Base-by-base conservation (phyloP, 2,329 filamentous ascomycete genomes). In the Trichoderma oligosporum region DNA sequence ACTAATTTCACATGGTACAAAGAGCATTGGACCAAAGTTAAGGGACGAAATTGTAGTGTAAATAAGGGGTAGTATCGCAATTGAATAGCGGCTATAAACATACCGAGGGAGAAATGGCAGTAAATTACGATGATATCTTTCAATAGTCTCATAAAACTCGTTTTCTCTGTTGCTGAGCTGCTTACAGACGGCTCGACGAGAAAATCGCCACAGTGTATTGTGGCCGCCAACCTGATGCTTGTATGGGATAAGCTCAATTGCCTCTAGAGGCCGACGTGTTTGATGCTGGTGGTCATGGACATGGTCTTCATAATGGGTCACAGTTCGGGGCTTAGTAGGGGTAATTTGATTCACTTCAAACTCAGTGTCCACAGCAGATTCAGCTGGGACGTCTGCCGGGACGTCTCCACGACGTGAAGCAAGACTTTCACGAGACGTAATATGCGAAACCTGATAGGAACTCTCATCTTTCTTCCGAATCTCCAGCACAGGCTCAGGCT, bases 81-180 rank as follows among this genome's bases (percentile, higher is more conserved):
- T 7, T 20, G 16, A 27, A 25, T 16, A n/a, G 33, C 11, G 24
- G 24, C 14, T 16, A 44, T n/a, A 42, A 58, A 71, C 77, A 61
- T 76, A 88, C 86, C 92, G 91, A 62, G 94, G 94, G 62, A 99
- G 79, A 70, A 97, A 99, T 39, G 88, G 85, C 59, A 99, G 77
- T 66, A 99, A 80, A 68, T 96, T 88, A 62, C 91, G 89, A 72
- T 99, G 93, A 64, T 90, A 85, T 67, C 84, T 85, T 76, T 99
- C 94, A 66, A 97, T 90, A 55, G 87, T 94, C 74, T 99, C 94
- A 72, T 99, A 99, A 70, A 99, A 99, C 74, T 96, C 91, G 73
- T 99, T 99, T 70, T 99, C 94, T 67, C 93, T 84, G 71, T 96
- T 99, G 72, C 96, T 99, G 68, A 99, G 82, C 74, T 97, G 91